Conservation (phyloP, 768 basidiomycete genomes). For the Russula vinacea region DNA sequence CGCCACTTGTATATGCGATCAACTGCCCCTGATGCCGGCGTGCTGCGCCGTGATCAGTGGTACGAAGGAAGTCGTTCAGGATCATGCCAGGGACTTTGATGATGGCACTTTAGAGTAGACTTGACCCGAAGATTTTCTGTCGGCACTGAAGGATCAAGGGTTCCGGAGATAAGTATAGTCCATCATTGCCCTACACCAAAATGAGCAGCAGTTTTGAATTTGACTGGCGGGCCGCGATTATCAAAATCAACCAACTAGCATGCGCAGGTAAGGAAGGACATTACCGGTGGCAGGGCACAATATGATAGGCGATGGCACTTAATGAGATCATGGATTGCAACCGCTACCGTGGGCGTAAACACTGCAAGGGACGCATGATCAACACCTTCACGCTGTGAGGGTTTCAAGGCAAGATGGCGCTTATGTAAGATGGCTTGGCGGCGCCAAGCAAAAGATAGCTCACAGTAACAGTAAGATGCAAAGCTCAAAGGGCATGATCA, state of each 20-base stretch:
- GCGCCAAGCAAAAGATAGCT: too few species aligned
- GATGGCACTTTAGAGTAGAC: slow-evolving; percentile 3
- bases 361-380: background rate
- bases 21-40: too few species aligned
- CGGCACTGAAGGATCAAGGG: background rate
- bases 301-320: background rate
- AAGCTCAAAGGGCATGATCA: background rate
- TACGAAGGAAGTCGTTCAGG: slow-evolving; percentile 4
- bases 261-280: background rate
- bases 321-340: background rate
- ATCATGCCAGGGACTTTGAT: slow-evolving; percentile 12
- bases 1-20: too few species aligned
- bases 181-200: background rate
- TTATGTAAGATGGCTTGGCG: too few species aligned
- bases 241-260: too few species aligned
- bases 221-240: background rate
- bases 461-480: too few species aligned
- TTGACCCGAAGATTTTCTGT: background rate
- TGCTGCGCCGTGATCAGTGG: too few species aligned
- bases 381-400: background rate
- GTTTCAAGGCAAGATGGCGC: background rate
- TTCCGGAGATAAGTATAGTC: background rate
- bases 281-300: background rate
- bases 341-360: too few species aligned
- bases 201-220: background rate